phyloP scores from a whole-genome alignment of 176 grass and related monocot genomes.

The Bonia amplexicaulis region DNA sequence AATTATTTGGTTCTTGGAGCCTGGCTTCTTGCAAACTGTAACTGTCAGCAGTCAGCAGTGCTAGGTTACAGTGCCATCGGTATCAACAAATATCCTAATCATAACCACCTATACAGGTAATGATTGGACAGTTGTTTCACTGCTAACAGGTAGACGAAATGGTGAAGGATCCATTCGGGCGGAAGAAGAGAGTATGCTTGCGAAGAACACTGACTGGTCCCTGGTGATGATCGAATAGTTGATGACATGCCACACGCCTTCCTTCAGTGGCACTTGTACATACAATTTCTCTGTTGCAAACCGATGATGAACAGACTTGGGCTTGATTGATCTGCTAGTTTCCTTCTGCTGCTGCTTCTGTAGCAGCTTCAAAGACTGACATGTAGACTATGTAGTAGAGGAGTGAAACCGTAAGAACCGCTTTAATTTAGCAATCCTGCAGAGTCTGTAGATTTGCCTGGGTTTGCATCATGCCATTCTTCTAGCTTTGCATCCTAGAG shows the following conservation, averaged over 20 bases:
- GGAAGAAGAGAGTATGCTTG: constrained; percentile 59
- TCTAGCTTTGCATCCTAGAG: not conserved
- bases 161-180: constrained; percentile 41
- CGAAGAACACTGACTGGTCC: constrained; percentile 80
- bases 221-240: constrained; percentile 44
- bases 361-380: constrained; percentile 12
- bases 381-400: constrained; percentile 12
- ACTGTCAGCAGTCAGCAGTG: not conserved
- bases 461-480: not conserved
- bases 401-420: constrained; percentile 6
- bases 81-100: not conserved
- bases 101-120: not conserved
- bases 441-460: constrained; percentile 23
- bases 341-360: not conserved
- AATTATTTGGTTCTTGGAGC: not conserved
- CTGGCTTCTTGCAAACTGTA: not conserved
- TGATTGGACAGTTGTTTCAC: not conserved
- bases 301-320: not conserved
- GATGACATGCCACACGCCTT: not conserved
- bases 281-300: constrained; percentile 32
- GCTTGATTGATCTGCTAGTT: constrained; percentile 17
- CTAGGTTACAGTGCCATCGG: not conserved
- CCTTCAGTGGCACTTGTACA: constrained; percentile 14
- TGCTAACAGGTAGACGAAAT: constrained; percentile 38
- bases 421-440: constrained; percentile 2